Evolutionary conservation across 2,329 filamentous ascomycete species (phyloP).

Genomic region (Colletotrichum sp.): DNA sequence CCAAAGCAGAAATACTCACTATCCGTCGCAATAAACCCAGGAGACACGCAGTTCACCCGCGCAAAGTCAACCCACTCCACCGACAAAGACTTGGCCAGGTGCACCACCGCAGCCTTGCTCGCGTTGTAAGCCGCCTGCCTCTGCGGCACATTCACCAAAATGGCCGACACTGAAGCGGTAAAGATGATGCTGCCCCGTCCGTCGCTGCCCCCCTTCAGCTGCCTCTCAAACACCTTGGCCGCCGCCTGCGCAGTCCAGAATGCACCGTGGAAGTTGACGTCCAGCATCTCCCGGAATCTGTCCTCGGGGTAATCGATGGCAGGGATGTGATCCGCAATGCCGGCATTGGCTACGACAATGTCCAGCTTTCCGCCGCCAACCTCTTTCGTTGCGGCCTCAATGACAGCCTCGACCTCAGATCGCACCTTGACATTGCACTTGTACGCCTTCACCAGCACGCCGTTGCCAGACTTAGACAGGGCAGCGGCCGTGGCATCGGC

Average conservation of each 20-base stretch:
- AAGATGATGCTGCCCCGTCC: slow-evolving; percentile 42
- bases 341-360: slow-evolving; percentile 47
- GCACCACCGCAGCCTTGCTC: slow-evolving; percentile 75
- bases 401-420: slow-evolving; percentile 28
- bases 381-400: slow-evolving; percentile 35
- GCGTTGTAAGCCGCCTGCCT: slow-evolving; percentile 68
- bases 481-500: slow-evolving; percentile 9
- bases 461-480: slow-evolving; percentile 15
- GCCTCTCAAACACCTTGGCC: slow-evolving; percentile 39
- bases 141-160: slow-evolving; percentile 45
- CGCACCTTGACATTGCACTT: slow-evolving; percentile 39
- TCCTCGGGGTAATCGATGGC: slow-evolving; percentile 45
- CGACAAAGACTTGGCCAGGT: slow-evolving; percentile 73
- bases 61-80: slow-evolving; percentile 74
- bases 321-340: slow-evolving; percentile 38
- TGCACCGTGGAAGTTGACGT: slow-evolving; percentile 45
- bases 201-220: slow-evolving; percentile 27
- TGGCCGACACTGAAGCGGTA: slow-evolving; percentile 42
- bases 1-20: neutral
- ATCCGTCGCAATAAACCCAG: slow-evolving; percentile 18
- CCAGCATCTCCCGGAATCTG: slow-evolving; percentile 38
- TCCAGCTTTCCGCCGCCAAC: slow-evolving; percentile 39
- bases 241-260: slow-evolving; percentile 49
- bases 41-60: slow-evolving; percentile 19
- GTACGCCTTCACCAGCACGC: slow-evolving; percentile 35